Evolutionary conservation across 2,329 filamentous ascomycete species (phyloP).

Genomic region (Colletotrichum cereale): DNA sequence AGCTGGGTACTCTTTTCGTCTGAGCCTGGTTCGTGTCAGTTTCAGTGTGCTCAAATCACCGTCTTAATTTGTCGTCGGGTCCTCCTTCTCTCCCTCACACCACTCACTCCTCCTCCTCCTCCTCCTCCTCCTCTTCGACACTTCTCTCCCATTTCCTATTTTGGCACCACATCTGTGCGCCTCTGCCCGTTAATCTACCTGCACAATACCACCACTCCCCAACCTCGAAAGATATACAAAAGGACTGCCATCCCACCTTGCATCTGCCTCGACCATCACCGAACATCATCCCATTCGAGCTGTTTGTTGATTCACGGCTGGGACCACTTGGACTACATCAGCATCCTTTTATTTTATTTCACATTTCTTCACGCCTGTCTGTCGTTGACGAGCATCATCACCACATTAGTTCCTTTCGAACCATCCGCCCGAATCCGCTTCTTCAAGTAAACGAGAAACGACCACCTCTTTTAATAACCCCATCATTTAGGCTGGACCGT

Average conservation of each 20-base stretch:
- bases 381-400: conserved; percentile 38
- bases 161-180: conserved; percentile 53
- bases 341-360: conserved; percentile 34
- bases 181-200: conserved; percentile 47
- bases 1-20: conserved; percentile 41
- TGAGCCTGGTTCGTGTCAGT: conserved; percentile 48
- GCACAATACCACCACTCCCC: conserved; percentile 26
- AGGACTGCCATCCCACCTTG: conserved; percentile 41
- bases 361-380: conserved; percentile 35
- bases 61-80: conserved; percentile 44
- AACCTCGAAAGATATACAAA: conserved; percentile 37
- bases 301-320: conserved; percentile 41
- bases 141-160: conserved; percentile 55
- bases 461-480: conserved; percentile 7
- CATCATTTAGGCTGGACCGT: conserved; percentile 31
- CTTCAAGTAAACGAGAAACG: conserved; percentile 19
- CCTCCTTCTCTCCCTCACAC: conserved; percentile 24
- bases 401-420: background rate
- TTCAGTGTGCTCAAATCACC: conserved; percentile 43
- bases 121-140: conserved; percentile 44
- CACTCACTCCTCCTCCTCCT: background rate
- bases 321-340: conserved; percentile 39
- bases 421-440: conserved; percentile 21
- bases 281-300: conserved; percentile 41
- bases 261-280: conserved; percentile 22